Percentiles rank a stretch among this genome's conserved stretches.
Conservation (phyloP, 108 stramenopile genomes). For the Nitzschia sp. region DNA sequence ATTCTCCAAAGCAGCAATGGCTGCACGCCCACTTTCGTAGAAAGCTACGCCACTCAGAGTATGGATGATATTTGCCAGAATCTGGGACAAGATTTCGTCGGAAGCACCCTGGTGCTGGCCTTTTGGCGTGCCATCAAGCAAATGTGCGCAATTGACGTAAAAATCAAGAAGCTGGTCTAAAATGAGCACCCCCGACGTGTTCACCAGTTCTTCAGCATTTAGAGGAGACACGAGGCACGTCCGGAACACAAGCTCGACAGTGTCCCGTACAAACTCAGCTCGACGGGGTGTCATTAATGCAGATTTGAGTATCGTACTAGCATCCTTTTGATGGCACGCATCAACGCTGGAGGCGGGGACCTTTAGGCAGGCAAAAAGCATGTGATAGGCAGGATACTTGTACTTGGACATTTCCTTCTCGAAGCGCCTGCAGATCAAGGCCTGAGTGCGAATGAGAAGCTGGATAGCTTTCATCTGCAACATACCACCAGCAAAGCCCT, state of each 20-base stretch:
- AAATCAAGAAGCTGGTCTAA: conserved; percentile 48
- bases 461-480: conserved; percentile 50
- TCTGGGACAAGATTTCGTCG: conserved; percentile 33
- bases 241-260: conserved; percentile 52
- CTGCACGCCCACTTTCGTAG: conserved; percentile 57
- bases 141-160: conserved; percentile 25
- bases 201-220: conserved; percentile 84
- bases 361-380: conserved; percentile 50
- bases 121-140: background rate
- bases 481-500: conserved; percentile 48
- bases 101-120: background rate
- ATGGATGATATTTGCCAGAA: conserved; percentile 48
- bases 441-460: conserved; percentile 62
- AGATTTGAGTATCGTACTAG: conserved; percentile 9
- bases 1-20: conserved; percentile 36
- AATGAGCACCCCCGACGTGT: conserved; percentile 44
- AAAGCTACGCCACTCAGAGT: conserved; percentile 56
- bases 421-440: conserved; percentile 71
- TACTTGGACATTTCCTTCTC: conserved; percentile 54
- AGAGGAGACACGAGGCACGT: conserved; percentile 72
- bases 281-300: conserved; percentile 29
- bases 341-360: conserved; percentile 31
- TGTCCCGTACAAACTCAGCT: conserved; percentile 47
- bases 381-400: conserved; percentile 76
- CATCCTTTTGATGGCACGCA: conserved; percentile 11